A percentile compares a stretch with the other conserved stretches of the same genome.
These are phyloP conservation scores for Prunus mira DNA, from an alignment of 306 rosid species.

Conservation along the genomic window DNA sequence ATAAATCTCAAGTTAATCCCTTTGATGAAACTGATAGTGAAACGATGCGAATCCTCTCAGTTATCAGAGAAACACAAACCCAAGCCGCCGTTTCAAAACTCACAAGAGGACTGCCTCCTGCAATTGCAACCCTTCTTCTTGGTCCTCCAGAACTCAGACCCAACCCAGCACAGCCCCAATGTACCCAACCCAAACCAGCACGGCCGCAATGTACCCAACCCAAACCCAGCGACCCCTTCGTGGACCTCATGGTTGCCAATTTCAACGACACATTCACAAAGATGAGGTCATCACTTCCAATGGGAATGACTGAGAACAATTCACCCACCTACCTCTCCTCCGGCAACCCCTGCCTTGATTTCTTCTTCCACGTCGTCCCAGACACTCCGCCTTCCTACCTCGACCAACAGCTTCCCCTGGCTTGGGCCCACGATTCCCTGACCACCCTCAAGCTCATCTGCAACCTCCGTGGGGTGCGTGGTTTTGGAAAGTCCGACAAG, in stretches of 20 bases:
- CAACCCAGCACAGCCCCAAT: neutral
- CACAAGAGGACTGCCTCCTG: no score
- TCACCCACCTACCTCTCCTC: slow-evolving; percentile 37
- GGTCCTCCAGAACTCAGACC: slow-evolving; percentile 60
- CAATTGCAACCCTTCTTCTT: slow-evolving; percentile 23
- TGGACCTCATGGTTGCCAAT: no score
- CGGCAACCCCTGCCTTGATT: slow-evolving; percentile 46
- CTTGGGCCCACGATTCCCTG: slow-evolving; percentile 44
- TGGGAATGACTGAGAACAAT: slow-evolving; percentile 31
- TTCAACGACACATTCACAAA: no score
- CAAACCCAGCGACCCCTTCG: neutral
- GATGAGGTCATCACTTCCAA: neutral
- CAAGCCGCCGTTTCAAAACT: no score
- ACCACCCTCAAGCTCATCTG: slow-evolving; percentile 53
- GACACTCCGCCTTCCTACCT: slow-evolving; percentile 24
- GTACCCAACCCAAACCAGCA: slow-evolving; percentile 7
- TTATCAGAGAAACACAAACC: no score
- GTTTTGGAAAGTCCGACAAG: slow-evolving; percentile 51
- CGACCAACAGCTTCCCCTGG: slow-evolving; percentile 15
- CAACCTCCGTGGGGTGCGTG: slow-evolving; percentile 52
- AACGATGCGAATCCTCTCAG: no score
- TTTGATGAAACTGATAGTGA: no score
- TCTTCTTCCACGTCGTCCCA: slow-evolving; percentile 51
- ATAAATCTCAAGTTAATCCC: no score
- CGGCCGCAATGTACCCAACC: slow-evolving; percentile 1